phyloP scores from a whole-genome alignment of 441 rosid genomes.

The Theobroma grandiflorum region DNA sequence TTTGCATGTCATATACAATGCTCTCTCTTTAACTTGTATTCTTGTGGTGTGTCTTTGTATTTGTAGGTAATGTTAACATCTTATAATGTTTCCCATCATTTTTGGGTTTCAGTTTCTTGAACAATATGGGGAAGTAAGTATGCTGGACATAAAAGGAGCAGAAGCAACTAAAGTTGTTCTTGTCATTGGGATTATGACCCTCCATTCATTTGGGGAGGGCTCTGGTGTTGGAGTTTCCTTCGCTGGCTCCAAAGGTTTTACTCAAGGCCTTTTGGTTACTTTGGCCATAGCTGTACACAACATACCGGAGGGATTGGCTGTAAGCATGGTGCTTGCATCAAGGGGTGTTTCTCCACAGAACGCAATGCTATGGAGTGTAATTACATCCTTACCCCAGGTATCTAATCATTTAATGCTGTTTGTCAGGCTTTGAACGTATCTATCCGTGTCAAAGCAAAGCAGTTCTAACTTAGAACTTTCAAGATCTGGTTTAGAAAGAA shows the following conservation, averaged over 20 bases:
- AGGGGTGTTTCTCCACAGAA: conserved; percentile 99
- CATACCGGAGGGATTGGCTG: conserved; percentile 97
- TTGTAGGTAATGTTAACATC: conserved; percentile 8
- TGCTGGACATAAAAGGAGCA: conserved; percentile 98
- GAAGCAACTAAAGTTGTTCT: conserved; percentile 96
- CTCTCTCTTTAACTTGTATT: background rate
- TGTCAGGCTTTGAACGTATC: conserved; percentile 19
- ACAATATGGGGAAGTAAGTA: conserved; percentile 94
- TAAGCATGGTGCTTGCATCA: conserved; percentile 98
- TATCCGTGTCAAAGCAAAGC: background rate
- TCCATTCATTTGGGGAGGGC: conserved; percentile 99
- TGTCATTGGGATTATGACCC: conserved; percentile 98
- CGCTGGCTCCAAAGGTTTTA: conserved; percentile 94
- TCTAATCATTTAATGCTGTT: conserved; percentile 16
- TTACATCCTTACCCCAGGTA: conserved; percentile 98
- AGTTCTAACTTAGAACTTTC: conserved; percentile 7
- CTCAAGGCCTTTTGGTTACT: conserved; percentile 96
- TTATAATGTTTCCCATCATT: conserved; percentile 6
- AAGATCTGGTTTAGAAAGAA: conserved; percentile 20
- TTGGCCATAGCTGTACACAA: conserved; percentile 99
- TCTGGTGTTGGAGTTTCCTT: conserved; percentile 99
- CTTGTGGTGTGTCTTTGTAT: background rate
- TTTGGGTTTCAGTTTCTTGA: conserved; percentile 81
- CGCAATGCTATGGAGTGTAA: conserved; percentile 99
- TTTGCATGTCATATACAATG: background rate